Evolutionary conservation across 2,329 filamentous ascomycete species (phyloP), one percentile per base, ranked within the genome.

Genomic region (Pseudonectria foliicola): DNA sequence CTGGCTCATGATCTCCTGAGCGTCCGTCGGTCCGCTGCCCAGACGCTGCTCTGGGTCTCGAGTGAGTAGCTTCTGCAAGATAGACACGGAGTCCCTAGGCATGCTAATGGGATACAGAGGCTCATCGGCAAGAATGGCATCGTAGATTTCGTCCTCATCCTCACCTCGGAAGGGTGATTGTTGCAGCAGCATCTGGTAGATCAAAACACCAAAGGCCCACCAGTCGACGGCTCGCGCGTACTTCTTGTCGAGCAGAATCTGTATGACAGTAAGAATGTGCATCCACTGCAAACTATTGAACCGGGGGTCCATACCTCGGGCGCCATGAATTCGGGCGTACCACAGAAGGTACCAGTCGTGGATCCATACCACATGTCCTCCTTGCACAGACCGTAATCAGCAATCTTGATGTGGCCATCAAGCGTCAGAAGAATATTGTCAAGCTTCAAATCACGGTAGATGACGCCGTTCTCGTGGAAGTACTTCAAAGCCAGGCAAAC

Each of bases 321-420:
- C 7, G 92, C 92, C 92, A 98, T 98, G 49, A 98, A 98, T 59
- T 98, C 92, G 12, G 92, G 92, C n/a, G 92, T 98, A 62, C 92
- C 92, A 59, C 92, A 98, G 70, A 98, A 98, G 7, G 92, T 98
- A 65, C 89, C 90, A 0, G 92, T 98, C 3, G 85, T 95, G 37
- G 85, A 90, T 28, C 88, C 88, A 57, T 93, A 98, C 89, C 90
- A 98, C 92, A 98, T 98, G 52, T 98, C 89, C 59, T 98, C 92
- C 65, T 98, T 98, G 70, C 93, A 98, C 31, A 98, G 77, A 77
- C 92, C 92, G 60, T 95, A 98, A 73, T 98, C 92, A 34, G 77
- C 92, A 70, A 98, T 88, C 73, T 96, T 96, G 70, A 98, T 94
- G 61, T 98, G 92, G 16, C 92, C 92, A 56, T 98, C 92, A 29